Evolutionary conservation across 2,329 filamentous ascomycete species (phyloP).

Genomic region (Sordariomycetes sp.): DNA sequence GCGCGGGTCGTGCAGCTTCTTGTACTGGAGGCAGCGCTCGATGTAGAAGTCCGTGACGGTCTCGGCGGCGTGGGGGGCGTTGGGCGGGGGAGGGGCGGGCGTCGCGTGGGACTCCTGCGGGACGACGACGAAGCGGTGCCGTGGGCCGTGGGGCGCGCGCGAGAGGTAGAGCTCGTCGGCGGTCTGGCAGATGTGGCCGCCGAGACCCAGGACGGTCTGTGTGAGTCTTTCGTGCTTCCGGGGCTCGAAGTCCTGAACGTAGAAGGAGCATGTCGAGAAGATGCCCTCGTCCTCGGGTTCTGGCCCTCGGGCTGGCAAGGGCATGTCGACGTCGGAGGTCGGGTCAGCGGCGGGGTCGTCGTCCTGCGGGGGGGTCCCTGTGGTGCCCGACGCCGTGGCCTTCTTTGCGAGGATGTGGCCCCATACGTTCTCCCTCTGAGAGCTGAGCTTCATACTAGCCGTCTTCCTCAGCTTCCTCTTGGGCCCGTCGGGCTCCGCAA

Average conservation of each 20-base stretch:
- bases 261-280: slow-evolving; percentile 47
- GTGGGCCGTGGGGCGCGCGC: slow-evolving; percentile 16
- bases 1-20: slow-evolving; percentile 56
- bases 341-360: not conserved
- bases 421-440: slow-evolving; percentile 80
- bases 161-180: slow-evolving; percentile 26
- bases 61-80: slow-evolving; percentile 20
- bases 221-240: slow-evolving; percentile 37
- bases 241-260: slow-evolving; percentile 46
- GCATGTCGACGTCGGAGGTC: not conserved
- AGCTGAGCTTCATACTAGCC: slow-evolving; percentile 72
- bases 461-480: slow-evolving; percentile 78
- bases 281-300: slow-evolving; percentile 26
- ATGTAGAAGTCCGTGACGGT: slow-evolving; percentile 86
- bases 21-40: slow-evolving; percentile 75
- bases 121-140: slow-evolving; percentile 40
- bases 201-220: slow-evolving; percentile 35
- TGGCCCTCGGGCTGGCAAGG: not conserved
- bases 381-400: not conserved
- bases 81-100: not conserved
- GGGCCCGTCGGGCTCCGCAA: slow-evolving; percentile 39
- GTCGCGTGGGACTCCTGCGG: slow-evolving; percentile 26
- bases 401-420: slow-evolving; percentile 57
- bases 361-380: not conserved
- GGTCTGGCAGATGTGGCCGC: slow-evolving; percentile 30